Evolutionary conservation across 2,329 filamentous ascomycete species (phyloP).

Genomic region (Camillea tinctor): DNA sequence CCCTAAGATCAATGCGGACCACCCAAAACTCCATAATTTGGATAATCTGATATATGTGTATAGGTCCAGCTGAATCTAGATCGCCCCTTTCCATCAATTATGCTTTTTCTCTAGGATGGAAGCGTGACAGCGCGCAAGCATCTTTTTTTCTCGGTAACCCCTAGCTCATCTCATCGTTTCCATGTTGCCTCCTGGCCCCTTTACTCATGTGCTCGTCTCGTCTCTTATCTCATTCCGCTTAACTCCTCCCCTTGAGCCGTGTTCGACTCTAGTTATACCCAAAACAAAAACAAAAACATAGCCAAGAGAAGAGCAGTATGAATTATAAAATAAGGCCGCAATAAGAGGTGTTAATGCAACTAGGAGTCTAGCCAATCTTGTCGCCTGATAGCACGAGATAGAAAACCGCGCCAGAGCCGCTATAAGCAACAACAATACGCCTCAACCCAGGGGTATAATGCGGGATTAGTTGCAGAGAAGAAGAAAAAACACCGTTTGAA

Average conservation of each 20-base stretch:
- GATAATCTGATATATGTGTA: conserved; percentile 13
- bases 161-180: conserved; percentile 12
- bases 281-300: conserved; percentile 13
- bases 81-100: not conserved
- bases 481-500: conserved; percentile 16
- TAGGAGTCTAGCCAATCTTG: conserved; percentile 1
- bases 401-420: conserved; percentile 26
- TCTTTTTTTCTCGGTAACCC: conserved; percentile 4
- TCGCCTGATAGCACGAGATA: conserved; percentile 12
- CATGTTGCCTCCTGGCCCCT: conserved; percentile 6
- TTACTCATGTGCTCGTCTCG: conserved; percentile 19
- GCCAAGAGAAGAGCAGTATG: conserved; percentile 2
- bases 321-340: conserved; percentile 10
- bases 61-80: conserved; percentile 12
- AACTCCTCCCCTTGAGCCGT: conserved; percentile 8
- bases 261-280: not conserved
- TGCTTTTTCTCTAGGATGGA: conserved; percentile 10
- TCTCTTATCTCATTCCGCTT: conserved; percentile 19
- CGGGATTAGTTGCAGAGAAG: conserved; percentile 25
- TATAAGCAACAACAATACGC: conserved; percentile 23
- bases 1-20: conserved; percentile 10
- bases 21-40: conserved; percentile 14
- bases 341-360: conserved; percentile 12
- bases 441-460: conserved; percentile 33
- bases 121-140: conserved; percentile 12